phyloP scores from a whole-genome alignment of 1,139 yeast species.

The Hanseniaspora gamundiae region DNA sequence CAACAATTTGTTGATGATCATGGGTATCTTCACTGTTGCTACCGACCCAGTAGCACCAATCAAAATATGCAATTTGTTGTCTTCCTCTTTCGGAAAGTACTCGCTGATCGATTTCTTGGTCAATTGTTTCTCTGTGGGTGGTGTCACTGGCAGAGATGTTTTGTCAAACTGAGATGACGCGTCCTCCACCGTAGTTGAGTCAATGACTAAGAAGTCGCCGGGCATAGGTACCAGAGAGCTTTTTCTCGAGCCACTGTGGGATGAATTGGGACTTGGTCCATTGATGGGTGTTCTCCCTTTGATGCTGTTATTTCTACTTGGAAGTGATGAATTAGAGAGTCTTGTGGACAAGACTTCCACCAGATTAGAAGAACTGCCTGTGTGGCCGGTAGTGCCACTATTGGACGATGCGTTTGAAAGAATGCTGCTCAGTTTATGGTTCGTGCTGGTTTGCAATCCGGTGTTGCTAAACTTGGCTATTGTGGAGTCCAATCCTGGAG shows the following conservation, averaged over 20 bases:
- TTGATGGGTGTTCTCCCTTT: background rate
- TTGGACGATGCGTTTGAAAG: background rate
- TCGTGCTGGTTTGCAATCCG: background rate
- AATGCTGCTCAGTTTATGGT: background rate
- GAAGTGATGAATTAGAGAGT: background rate
- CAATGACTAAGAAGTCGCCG: constrained; percentile 20
- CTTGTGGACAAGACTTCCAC: background rate
- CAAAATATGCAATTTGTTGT: constrained; percentile 71
- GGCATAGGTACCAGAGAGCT: constrained; percentile 25
- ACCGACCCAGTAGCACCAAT: constrained; percentile 94
- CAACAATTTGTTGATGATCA: constrained; percentile 70
- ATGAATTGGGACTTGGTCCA: constrained; percentile 17
- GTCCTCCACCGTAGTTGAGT: background rate
- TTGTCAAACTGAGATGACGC: constrained; percentile 1
- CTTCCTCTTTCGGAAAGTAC: constrained; percentile 58
- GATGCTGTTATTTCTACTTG: constrained; percentile 1
- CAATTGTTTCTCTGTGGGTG: constrained; percentile 36
- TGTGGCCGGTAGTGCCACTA: no score
- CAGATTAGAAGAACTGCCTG: background rate
- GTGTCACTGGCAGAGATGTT: constrained; percentile 19
- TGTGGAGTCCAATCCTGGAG: background rate
- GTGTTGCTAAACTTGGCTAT: background rate
- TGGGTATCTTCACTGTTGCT: constrained; percentile 86
- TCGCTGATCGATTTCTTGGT: constrained; percentile 68
- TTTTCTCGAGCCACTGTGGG: constrained; percentile 15